Evolutionary conservation across 345 rosid genomes (phyloP), one percentile per base, ranked within the genome.

Genomic region (Aquilaria malaccensis): DNA sequence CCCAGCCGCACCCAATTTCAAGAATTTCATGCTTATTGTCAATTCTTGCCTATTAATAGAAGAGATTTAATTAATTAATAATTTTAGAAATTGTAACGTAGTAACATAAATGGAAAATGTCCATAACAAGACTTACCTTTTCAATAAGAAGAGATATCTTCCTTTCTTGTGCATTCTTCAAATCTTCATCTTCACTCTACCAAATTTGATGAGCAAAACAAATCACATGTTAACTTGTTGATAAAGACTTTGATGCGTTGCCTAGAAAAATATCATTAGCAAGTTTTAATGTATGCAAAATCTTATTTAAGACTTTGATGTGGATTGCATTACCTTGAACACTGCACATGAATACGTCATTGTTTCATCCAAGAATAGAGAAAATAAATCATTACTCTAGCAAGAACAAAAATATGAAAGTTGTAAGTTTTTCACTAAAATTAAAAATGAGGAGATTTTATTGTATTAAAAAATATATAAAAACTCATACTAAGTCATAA

Each of bases 1-100:
- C 98, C 98, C 98, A 93, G 29, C 98, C 98, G 31, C 82, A 84
- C 33, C 98, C 98, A 50, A 93, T 85, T 68, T 93, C 97, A 6
- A 93, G 85, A 72, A 93, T 75, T 70, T 84, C 86, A 58, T 89
- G 87, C 5, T 70, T 52, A 62, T 78, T 81, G 45, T 61, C 69
- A 60, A 93, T 73, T 70, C 85, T 78, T 10, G 90, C 87, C 96
- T 85, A 64, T 62, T 43, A 4, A n/a, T 0, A 65, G 32, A 29
- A 37, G 57, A 7, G 48, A 2, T 11, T 53, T 15, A n/a, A 13
- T 33, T 37, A 37, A 37, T 33, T 37, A 37, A 37, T 33, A 6
- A 1, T 56, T 1, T 9, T n/a, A 51, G 55, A 51, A 55, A 55
- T 11, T 7, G n/a, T 3, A 37, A 37, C 43, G 7, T 1, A 33